Conservation (phyloP, 2,329 filamentous ascomycete genomes). For the Fusarium sacchari region DNA sequence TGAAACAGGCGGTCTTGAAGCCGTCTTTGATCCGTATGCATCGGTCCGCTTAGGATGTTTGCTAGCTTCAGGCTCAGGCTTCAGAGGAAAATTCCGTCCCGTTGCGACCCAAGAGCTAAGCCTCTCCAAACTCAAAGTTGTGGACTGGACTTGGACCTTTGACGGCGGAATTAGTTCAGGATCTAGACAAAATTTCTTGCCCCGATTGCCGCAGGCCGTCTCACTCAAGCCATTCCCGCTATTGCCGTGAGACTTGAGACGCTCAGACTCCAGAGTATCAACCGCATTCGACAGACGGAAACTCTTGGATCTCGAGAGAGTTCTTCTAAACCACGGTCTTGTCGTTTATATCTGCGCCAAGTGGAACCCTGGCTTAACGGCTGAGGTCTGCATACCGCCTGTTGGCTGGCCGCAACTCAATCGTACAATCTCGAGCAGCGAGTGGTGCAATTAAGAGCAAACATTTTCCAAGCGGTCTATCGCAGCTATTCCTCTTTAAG, state of each 20-base stretch:
- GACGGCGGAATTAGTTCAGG: constrained; percentile 32
- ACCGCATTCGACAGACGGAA: constrained; percentile 2
- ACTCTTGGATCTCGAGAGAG: not conserved
- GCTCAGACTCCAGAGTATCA: not conserved
- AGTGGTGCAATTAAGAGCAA: constrained; percentile 8
- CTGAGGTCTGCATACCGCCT: constrained; percentile 36
- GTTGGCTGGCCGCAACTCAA: constrained; percentile 22
- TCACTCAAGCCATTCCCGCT: constrained; percentile 35
- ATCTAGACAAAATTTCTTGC: not conserved
- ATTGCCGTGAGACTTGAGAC: constrained; percentile 7
- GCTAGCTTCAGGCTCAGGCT: constrained; percentile 34
- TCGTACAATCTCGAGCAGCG: constrained; percentile 11
- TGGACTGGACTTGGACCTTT: not conserved
- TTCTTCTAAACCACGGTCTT: not conserved
- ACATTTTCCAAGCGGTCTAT: constrained; percentile 18
- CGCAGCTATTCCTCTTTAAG: no score
- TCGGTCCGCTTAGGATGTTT: constrained; percentile 22
- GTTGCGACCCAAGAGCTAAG: constrained; percentile 14
- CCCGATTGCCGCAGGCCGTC: not conserved
- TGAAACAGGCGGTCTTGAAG: constrained; percentile 25
- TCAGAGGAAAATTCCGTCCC: constrained; percentile 17
- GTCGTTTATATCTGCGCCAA: constrained; percentile 11
- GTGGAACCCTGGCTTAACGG: constrained; percentile 21
- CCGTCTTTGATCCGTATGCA: constrained; percentile 11
- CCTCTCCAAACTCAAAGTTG: constrained; percentile 4